Evolutionary conservation across 495 filamentous ascomycete genomes (phyloP), one percentile per base, ranked within the genome.

Genomic region (Aspergillus wentii): DNA sequence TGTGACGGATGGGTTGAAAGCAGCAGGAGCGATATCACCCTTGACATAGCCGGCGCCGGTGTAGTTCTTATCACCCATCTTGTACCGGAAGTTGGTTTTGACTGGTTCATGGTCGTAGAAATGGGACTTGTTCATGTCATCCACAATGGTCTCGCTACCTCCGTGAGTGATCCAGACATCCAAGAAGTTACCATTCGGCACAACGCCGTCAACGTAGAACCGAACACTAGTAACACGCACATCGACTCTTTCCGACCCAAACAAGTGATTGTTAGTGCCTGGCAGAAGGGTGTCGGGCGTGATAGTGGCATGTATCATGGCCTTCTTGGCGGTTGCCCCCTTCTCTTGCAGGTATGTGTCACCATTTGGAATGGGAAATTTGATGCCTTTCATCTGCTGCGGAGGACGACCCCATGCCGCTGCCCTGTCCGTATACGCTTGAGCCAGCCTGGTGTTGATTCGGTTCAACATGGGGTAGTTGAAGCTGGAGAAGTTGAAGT

Each of bases 51-150:
- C 16, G 3, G 5, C 5, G 6, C 26, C 35, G n/a, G 25, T 20
- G 13, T 30, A 21, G 7, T 21, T 10, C 35, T 38, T 38, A 8
- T 15, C 17, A 7, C 4, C 16, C 10, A 38, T 19, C 26, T 18
- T 9, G 18, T 38, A 38, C 16, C 35, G 35, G 35, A 38, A 38
- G 3, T 38, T 38, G 8, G 26, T 38, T 14, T 3, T 13, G 17
- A 38, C 26, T 3, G 25, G 25, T 5, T 29, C 15, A 14, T 38
- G 35, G 6, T 38, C 17, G 13, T 20, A 38, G 9, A 5, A 13
- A 28, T 38, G 35, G 8, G 17, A 0, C 5, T 3, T 19, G 13
- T 13, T 13, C 1, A 2, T 14, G 7, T 38, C 35, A 19, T 38
- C 23, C 2, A 20, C 25, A n/a, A 38, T 38, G 4, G 25, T 8